phyloP scores from a whole-genome alignment of 176 grass and related monocot genomes.

The Tuctoria greenei region DNA sequence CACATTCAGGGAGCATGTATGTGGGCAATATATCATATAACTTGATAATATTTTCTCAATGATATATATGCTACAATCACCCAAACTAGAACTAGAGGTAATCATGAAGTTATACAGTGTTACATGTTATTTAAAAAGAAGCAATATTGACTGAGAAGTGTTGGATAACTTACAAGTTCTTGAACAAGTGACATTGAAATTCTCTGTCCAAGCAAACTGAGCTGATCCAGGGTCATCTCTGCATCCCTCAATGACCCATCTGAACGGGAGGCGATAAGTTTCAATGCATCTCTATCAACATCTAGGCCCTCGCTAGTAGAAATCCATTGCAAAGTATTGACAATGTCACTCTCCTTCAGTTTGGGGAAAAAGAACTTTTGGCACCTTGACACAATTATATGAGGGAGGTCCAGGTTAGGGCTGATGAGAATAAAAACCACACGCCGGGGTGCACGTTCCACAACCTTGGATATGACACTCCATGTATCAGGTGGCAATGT shows the following conservation, averaged over 20 bases:
- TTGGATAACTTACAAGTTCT: slow-evolving; percentile 81
- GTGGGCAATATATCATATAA: neutral
- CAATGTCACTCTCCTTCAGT: slow-evolving; percentile 80
- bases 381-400: slow-evolving; percentile 84
- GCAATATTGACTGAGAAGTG: neutral
- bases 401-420: slow-evolving; percentile 69
- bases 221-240: slow-evolving; percentile 91
- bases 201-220: slow-evolving; percentile 89
- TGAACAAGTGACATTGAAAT: slow-evolving; percentile 86
- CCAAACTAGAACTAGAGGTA: neutral
- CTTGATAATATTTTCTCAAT: neutral
- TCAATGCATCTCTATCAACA: slow-evolving; percentile 86
- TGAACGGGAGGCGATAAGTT: slow-evolving; percentile 88
- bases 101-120: slow-evolving; percentile 7
- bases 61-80: slow-evolving; percentile 21
- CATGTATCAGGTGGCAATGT: slow-evolving; percentile 61
- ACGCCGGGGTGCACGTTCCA: slow-evolving; percentile 60
- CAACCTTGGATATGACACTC: slow-evolving; percentile 68
- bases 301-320: slow-evolving; percentile 84
- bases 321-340: slow-evolving; percentile 85
- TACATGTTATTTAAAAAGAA: slow-evolving; percentile 10
- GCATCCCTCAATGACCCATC: slow-evolving; percentile 94
- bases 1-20: neutral
- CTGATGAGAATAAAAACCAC: slow-evolving; percentile 82
- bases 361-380: slow-evolving; percentile 96